A percentile compares a stretch with the other conserved stretches of the same genome.
Conservation (phyloP, 768 basidiomycete genomes). For the Amyloporia xantha region DNA sequence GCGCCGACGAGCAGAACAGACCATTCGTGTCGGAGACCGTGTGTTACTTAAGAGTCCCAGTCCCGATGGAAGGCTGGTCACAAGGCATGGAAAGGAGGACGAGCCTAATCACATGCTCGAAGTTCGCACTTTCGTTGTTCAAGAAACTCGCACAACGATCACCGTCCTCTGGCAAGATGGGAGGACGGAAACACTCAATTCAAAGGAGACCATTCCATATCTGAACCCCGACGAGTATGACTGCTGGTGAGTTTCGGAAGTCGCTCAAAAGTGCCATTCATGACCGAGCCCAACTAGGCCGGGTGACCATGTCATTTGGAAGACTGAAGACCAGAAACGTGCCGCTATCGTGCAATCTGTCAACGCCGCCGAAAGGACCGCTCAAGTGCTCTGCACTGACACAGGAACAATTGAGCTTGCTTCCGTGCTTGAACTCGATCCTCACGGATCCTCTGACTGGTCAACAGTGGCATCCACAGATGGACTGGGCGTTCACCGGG, state of each 20-base stretch:
- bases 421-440: conserved; percentile 84
- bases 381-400: conserved; percentile 54
- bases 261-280: too few species aligned
- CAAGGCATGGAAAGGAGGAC: conserved; percentile 52
- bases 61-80: conserved; percentile 44
- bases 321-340: conserved; percentile 59
- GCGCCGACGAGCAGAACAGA: conserved; percentile 49
- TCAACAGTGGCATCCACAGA: conserved; percentile 41
- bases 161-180: conserved; percentile 89
- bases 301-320: conserved; percentile 85
- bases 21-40: conserved; percentile 70
- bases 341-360: conserved; percentile 76
- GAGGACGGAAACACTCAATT: conserved; percentile 48
- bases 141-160: conserved; percentile 62
- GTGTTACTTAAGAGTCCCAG: conserved; percentile 49
- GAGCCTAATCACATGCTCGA: conserved; percentile 40
- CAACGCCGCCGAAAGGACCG: conserved; percentile 64
- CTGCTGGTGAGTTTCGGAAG: conserved; percentile 56
- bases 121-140: conserved; percentile 56
- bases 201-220: conserved; percentile 72
- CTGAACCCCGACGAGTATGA: conserved; percentile 88
- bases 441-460: conserved; percentile 61
- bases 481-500: conserved; percentile 72
- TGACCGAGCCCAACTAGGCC: conserved; percentile 50
- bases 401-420: conserved; percentile 54